Evolutionary conservation across 768 basidiomycete species (phyloP).

Genomic region (Termitomyces bulborhizus): DNA sequence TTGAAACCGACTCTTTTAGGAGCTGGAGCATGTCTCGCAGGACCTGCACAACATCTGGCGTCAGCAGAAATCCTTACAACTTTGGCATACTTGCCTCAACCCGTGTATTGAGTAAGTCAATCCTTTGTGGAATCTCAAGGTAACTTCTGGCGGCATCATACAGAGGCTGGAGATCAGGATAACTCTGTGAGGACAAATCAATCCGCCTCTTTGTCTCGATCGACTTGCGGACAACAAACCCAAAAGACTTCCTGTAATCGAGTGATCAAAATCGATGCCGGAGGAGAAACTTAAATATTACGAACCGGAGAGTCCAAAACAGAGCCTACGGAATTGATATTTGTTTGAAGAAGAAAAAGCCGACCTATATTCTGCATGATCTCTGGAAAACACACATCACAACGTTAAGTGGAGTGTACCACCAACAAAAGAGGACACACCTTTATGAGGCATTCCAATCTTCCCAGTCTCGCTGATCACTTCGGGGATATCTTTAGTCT

Average conservation of each 20-base stretch:
- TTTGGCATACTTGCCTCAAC: conserved; percentile 59
- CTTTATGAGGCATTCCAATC: conserved; percentile 85
- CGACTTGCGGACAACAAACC: conserved; percentile 39
- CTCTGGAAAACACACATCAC: conserved; percentile 36
- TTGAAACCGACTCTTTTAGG: conserved; percentile 91
- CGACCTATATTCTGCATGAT: conserved; percentile 98
- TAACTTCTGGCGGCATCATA: conserved; percentile 93
- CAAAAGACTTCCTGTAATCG: conserved; percentile 80
- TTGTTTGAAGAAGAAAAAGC: conserved; percentile 87
- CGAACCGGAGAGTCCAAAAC: conserved; percentile 89
- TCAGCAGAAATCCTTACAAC: background rate
- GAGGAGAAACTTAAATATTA: background rate
- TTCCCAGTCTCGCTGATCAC: conserved; percentile 91
- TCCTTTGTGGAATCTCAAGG: conserved; percentile 90
- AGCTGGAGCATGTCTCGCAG: conserved; percentile 96
- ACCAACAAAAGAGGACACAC: conserved; percentile 24
- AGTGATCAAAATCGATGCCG: conserved; percentile 1
- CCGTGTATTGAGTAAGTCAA: conserved; percentile 87
- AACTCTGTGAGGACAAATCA: conserved; percentile 51
- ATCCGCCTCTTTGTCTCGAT: background rate
- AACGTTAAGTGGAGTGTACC: conserved; percentile 3
- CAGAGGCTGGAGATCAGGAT: conserved; percentile 90
- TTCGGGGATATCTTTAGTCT: conserved; percentile 95
- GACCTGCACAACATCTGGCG: conserved; percentile 42
- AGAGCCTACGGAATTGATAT: conserved; percentile 93